phyloP scores from a whole-genome alignment of 1,284 basidiomycete species.

The Omphalotus olearius region DNA sequence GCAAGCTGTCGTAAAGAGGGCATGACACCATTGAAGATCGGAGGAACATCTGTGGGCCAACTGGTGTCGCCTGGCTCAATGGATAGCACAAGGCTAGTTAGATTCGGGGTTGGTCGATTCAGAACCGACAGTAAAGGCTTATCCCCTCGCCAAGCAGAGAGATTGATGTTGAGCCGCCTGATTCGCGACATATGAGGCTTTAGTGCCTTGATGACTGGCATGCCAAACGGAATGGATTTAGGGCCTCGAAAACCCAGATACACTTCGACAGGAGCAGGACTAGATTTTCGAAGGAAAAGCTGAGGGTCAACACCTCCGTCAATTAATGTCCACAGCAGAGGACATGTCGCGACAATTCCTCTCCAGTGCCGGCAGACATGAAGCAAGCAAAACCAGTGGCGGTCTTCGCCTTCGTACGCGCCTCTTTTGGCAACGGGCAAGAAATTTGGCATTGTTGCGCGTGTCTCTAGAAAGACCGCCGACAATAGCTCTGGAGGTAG shows the following conservation, averaged over 20 bases:
- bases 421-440: slow-evolving; percentile 8
- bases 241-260: slow-evolving; percentile 9
- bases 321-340: slow-evolving; percentile 13
- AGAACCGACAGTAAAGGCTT: not conserved
- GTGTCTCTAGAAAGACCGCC: slow-evolving; percentile 13
- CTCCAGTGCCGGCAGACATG: slow-evolving; percentile 19
- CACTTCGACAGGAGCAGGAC: slow-evolving; percentile 10
- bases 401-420: not conserved
- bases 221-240: slow-evolving; percentile 1
- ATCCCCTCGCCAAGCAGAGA: not conserved
- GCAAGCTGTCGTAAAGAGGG: slow-evolving; percentile 13
- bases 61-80: not conserved
- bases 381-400: slow-evolving; percentile 13
- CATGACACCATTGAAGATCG: slow-evolving; percentile 13
- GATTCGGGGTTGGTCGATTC: slow-evolving; percentile 7
- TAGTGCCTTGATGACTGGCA: not conserved
- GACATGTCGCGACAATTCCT: slow-evolving; percentile 13
- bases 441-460: slow-evolving; percentile 11
- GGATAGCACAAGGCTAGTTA: slow-evolving; percentile 6
- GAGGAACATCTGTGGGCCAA: slow-evolving; percentile 10
- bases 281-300: slow-evolving; percentile 13
- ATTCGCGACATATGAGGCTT: slow-evolving; percentile 7
- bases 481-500: slow-evolving; percentile 16
- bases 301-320: slow-evolving; percentile 9
- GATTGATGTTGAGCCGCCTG: slow-evolving; percentile 10